These are phyloP conservation scores for Saccharomyces hybrid DNA, from an alignment of 1,139 yeast species.

Conservation along the genomic window DNA sequence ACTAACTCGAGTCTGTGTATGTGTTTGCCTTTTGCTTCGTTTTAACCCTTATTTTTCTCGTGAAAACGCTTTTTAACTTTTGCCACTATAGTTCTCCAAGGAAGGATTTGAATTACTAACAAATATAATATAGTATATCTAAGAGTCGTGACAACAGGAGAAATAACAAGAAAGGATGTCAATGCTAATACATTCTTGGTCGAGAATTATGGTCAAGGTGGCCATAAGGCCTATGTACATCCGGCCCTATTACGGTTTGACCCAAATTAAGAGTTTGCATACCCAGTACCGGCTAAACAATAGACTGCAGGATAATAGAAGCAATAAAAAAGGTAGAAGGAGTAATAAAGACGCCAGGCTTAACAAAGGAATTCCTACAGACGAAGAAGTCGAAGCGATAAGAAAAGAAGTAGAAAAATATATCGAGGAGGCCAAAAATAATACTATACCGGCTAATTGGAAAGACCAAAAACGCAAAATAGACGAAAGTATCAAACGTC, in stretches of 20 bases:
- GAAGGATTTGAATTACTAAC: background rate
- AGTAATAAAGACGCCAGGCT: conserved; percentile 9
- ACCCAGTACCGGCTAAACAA: background rate
- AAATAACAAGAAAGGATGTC: background rate
- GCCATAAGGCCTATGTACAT: background rate
- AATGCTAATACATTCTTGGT: background rate
- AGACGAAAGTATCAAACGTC: conserved; percentile 19
- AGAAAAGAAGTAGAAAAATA: conserved; percentile 19
- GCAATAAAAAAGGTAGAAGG: conserved; percentile 1
- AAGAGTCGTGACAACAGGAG: background rate
- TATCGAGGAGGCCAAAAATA: conserved; percentile 16
- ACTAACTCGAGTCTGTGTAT: background rate
- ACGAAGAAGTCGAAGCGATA: conserved; percentile 20
- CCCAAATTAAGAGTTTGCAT: background rate
- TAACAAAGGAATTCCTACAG: conserved; percentile 4
- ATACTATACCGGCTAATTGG: conserved; percentile 12
- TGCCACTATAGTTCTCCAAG: background rate
- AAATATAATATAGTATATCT: background rate
- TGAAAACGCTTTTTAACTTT: background rate
- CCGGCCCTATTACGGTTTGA: background rate
- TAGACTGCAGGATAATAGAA: background rate
- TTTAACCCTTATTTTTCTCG: background rate
- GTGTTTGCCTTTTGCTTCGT: background rate
- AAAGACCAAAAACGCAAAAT: conserved; percentile 16
- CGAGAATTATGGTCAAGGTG: background rate